Conservation (phyloP, 306 rosid genomes). For the Lathyrus oleraceus region DNA sequence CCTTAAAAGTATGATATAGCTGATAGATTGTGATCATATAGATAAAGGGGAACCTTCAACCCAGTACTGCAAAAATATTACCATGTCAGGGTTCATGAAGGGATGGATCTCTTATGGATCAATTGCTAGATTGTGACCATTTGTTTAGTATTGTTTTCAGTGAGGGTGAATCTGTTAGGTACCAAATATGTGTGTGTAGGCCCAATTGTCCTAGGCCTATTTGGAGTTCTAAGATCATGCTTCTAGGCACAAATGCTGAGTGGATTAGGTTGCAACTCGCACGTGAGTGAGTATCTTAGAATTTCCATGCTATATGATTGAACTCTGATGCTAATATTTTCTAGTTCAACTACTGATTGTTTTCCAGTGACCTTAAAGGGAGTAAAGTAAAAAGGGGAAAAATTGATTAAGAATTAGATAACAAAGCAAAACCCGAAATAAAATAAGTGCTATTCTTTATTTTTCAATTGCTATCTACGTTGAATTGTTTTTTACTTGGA, state of each 20-base stretch:
- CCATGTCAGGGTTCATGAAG: not conserved
- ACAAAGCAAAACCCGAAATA: not conserved
- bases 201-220: no score
- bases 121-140: not conserved
- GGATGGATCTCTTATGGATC: not conserved
- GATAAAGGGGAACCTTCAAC: not conserved
- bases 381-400: not conserved
- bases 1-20: not conserved
- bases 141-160: not conserved
- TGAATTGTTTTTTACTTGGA: not conserved
- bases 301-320: not conserved
- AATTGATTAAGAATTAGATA: not conserved
- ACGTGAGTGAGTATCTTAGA: not conserved
- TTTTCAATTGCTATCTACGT: not conserved
- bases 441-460: not conserved
- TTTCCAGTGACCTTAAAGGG: not conserved
- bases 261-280: not conserved
- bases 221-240: not conserved
- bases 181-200: no score
- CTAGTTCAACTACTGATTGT: conserved; percentile 10
- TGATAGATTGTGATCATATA: not conserved
- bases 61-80: not conserved
- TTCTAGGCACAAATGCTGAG: not conserved
- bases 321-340: not conserved
- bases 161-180: not conserved